Base-by-base conservation (phyloP, 192 early-diverging fungal genomes). In the Podila epigama region DNA sequence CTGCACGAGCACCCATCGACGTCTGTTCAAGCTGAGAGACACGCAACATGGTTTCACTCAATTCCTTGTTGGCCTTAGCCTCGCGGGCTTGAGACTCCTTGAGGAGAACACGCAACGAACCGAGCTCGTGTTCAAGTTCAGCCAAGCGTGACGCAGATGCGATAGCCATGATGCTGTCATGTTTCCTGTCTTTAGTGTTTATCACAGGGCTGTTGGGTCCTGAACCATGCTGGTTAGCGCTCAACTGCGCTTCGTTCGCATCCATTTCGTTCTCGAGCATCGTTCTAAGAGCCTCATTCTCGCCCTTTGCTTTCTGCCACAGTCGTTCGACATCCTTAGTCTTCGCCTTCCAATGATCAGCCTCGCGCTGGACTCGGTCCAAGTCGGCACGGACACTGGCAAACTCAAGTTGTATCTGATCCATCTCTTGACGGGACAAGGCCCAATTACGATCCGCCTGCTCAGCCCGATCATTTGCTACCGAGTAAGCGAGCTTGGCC, bases 21-120 rank as follows among this genome's bases (percentile, higher is more conserved):
- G 81, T 58, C 27, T 81, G 72, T 53, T 88, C 86, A 32, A 88
- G 42, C 50, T 84, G 83, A 16, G 80, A 73, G 27, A 83, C 75
- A 29, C 81, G 80, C 9, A 82, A 22, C 55, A 81, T 81, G 2
- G 69, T 77, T 27, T 86, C 81, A 3, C 84, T 68, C 9, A 83
- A 39, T 29, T 81, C 80, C 29, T 42, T 66, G 51, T 79, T 63
- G 6, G 82, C 62, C 15, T 67, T 61, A 5, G 65, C 34, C 3
- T 68, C 60, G 10, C 39, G 44, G 28, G 70, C 65, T 44, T 84
- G 66, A 1, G 70, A 75, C 2, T 84, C 70, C 3, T 36, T 63
- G 18, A 79, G 28, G 20, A 71, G 15, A 32, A 51, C 50, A 40
- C 77, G 69, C 32, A 84, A 40, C 4, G 70, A 69, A 16, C 22